Evolutionary conservation across 2,329 filamentous ascomycete species (phyloP).

Genomic region (Fusarium luffae): DNA sequence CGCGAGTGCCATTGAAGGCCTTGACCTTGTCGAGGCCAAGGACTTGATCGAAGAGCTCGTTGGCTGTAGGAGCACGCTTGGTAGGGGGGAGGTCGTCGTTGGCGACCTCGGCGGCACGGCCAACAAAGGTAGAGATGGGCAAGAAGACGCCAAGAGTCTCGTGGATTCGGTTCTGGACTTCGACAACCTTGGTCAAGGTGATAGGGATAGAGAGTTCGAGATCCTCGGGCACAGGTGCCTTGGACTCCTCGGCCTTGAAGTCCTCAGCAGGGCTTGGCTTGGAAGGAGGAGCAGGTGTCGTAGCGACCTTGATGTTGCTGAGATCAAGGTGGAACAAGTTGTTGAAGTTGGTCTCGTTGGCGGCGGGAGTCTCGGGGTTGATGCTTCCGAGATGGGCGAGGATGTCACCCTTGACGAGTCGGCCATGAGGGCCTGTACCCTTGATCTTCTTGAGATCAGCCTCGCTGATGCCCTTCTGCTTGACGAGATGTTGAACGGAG

Average conservation of each 20-base stretch:
- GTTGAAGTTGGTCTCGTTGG: constrained; percentile 76
- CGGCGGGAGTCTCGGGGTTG: constrained; percentile 74
- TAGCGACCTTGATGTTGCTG: constrained; percentile 89
- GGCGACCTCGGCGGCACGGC: constrained; percentile 84
- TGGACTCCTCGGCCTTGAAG: constrained; percentile 53
- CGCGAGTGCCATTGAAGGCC: constrained; percentile 63
- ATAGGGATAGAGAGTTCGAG: constrained; percentile 77
- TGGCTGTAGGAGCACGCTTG: constrained; percentile 69
- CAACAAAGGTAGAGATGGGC: constrained; percentile 87
- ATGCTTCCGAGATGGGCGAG: constrained; percentile 89
- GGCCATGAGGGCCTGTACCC: constrained; percentile 86
- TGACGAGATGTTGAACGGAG: constrained; percentile 84
- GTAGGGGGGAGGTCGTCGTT: constrained; percentile 85
- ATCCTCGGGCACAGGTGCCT: constrained; percentile 58
- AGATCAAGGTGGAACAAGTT: constrained; percentile 88
- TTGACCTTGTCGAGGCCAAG: constrained; percentile 72
- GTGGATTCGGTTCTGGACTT: constrained; percentile 84
- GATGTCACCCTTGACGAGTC: constrained; percentile 94
- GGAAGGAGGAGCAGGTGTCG: constrained; percentile 57
- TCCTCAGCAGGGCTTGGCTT: constrained; percentile 45
- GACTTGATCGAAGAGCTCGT: constrained; percentile 90
- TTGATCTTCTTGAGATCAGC: constrained; percentile 84
- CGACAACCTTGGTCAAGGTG: constrained; percentile 80
- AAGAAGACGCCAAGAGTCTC: constrained; percentile 81
- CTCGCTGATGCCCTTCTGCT: constrained; percentile 79